phyloP scores from a whole-genome alignment of 2,329 filamentous ascomycete species.

The Thermothelomyces thermophilus region DNA sequence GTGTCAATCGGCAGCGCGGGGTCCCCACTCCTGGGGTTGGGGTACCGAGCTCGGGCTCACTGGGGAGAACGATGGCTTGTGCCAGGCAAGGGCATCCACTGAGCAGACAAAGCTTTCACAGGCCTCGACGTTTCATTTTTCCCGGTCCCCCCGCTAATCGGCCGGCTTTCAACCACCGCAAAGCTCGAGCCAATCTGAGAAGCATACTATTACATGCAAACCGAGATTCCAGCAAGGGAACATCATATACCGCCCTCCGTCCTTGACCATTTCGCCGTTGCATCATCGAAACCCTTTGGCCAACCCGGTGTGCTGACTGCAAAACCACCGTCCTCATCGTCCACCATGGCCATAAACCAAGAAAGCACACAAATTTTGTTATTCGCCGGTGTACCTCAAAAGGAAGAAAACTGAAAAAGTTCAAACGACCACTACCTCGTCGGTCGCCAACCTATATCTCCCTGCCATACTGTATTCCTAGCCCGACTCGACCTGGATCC shows the following conservation, averaged over 20 bases:
- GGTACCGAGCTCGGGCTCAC: background rate
- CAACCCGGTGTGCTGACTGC: background rate
- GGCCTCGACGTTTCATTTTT: no score
- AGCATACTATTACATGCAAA: background rate
- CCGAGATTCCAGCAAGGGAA: background rate
- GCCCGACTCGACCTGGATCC: conserved; percentile 38
- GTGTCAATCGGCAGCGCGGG: conserved; percentile 16
- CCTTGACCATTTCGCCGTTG: background rate
- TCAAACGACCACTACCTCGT: no score
- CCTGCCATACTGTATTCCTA: conserved; percentile 46
- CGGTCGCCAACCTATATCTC: conserved; percentile 11
- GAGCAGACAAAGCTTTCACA: no score
- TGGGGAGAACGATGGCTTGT: background rate
- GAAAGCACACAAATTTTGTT: background rate
- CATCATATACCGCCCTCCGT: background rate
- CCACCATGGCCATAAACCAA: background rate
- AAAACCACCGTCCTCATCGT: background rate
- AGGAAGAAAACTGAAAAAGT: background rate
- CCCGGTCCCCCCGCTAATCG: no score
- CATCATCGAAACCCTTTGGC: background rate
- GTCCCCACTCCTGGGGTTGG: conserved; percentile 2
- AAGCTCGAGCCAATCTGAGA: background rate
- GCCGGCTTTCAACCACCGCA: background rate
- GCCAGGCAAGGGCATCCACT: no score
- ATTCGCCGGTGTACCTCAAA: background rate